Evolutionary conservation across 495 filamentous ascomycete genomes (phyloP).

Genomic region (Hypoxylon subgilvum): DNA sequence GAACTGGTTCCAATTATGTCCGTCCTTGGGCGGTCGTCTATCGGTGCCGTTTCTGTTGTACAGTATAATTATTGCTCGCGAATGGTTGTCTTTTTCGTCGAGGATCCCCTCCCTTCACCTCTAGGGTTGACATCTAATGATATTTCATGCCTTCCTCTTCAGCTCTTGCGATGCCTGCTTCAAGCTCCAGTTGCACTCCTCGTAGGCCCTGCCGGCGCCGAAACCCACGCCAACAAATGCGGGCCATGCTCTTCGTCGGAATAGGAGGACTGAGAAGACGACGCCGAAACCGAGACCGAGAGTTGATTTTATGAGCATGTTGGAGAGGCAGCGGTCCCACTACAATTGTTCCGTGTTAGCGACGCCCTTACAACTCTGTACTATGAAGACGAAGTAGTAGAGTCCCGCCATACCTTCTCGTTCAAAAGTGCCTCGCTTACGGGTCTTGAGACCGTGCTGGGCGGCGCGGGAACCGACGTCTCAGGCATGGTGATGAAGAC

Average conservation of each 20-base stretch:
- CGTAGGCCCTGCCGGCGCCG: conserved; percentile 93
- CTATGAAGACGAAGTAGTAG: background rate
- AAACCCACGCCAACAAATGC: conserved; percentile 91
- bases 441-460: conserved; percentile 64
- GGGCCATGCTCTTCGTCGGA: conserved; percentile 97
- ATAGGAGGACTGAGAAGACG: conserved; percentile 96
- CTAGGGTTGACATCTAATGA: conserved; percentile 3
- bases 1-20: conserved; percentile 22
- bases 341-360: conserved; percentile 48
- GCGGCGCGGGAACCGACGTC: conserved; percentile 46
- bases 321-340: conserved; percentile 99
- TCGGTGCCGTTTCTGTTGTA: conserved; percentile 34
- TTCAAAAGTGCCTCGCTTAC: conserved; percentile 93
- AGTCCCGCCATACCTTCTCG: conserved; percentile 74
- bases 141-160: conserved; percentile 49
- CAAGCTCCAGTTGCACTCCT: conserved; percentile 79
- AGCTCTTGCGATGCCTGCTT: conserved; percentile 60
- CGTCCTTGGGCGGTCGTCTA: conserved; percentile 29
- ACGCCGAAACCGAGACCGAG: conserved; percentile 95
- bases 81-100: conserved; percentile 18
- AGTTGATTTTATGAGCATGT: conserved; percentile 90
- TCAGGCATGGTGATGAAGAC: conserved; percentile 50
- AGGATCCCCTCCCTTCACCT: conserved; percentile 8
- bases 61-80: conserved; percentile 26
- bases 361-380: background rate